Percentiles rank a stretch among this genome's conserved stretches.
phyloP scores from a whole-genome alignment of 306 rosid species.

The Vicia sativa region DNA sequence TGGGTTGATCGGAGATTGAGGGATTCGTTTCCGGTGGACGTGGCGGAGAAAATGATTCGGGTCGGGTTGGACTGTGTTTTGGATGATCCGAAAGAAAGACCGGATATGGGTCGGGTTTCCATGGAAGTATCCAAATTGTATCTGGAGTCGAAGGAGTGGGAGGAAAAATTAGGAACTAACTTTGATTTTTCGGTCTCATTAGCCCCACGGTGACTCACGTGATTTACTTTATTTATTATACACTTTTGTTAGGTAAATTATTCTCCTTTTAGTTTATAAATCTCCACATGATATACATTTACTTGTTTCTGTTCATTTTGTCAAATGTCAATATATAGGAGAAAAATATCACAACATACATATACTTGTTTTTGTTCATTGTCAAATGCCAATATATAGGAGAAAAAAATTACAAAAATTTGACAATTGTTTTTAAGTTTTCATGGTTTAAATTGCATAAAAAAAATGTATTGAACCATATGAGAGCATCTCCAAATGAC shows the following conservation, averaged over 20 bases:
- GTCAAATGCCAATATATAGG: no score
- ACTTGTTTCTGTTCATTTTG: no score
- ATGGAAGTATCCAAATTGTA: slow-evolving; percentile 62
- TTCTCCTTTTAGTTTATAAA: no score
- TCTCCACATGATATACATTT: no score
- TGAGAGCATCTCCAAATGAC: no score
- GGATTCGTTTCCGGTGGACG: slow-evolving; percentile 86
- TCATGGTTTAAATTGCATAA: no score
- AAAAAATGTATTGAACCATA: no score
- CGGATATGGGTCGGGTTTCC: slow-evolving; percentile 75
- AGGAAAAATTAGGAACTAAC: slow-evolving; percentile 52
- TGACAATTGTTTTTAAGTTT: no score
- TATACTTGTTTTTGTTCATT: no score
- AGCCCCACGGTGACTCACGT: slow-evolving; percentile 61
- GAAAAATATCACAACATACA: no score
- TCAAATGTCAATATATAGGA: no score
- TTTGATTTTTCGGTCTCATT: slow-evolving; percentile 61
- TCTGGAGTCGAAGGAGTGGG: slow-evolving; percentile 78
- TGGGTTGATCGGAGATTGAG: slow-evolving; percentile 80
- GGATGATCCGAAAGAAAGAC: slow-evolving; percentile 67
- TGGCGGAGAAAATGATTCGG: slow-evolving; percentile 69
- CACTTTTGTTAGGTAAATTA: neutral
- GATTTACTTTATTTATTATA: neutral
- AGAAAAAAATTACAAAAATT: no score
- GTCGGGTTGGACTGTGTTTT: slow-evolving; percentile 67